Evolutionary conservation across 202 grass and related monocot species (phyloP), one percentile per base, ranked within the genome.

Genomic region (Setaria viridis): DNA sequence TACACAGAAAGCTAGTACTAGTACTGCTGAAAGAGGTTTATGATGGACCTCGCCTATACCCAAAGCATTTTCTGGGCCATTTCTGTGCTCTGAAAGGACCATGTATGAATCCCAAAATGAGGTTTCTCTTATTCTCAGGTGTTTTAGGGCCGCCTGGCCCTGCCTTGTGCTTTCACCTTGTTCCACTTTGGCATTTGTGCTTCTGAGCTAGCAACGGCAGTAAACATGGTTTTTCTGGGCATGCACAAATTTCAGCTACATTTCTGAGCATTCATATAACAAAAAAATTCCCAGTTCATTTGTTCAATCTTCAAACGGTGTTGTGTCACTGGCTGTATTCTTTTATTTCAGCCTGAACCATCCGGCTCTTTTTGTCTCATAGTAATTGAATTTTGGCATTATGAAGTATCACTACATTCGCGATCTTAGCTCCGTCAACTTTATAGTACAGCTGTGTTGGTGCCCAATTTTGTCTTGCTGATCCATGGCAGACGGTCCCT

Each of bases 81-180:
- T 70, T 53, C 67, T n/a, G 68, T 56, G 80, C 11, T 62, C 65
- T 79, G 67, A 83, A 83, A 66, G 46, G 75, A 53, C 62, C 51
- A 60, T 74, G 17, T 20, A n/a, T 9, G 20, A 56, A 7, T 20
- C 2, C 20, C 4, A 67, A 30, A 50, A 33, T 17, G 4, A 67
- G 16, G 43, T 19, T 48, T 59, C 68, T 8, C n/a, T 68, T 42
- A 5, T 62, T 65, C 34, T 82, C 25, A 7, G 25, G 75, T 74
- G 59, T 54, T 74, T 66, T 12, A 11, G 67, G 14, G 46, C 39
- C 17, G 34, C 15, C 13, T 62, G 41, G 14, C 32, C 43, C 81
- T 59, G 30, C 11, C 46, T 46, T 80, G 39, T 41, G 39, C 39
- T 64, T 59, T 43, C 48, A 56, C 74, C 49, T 11, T 51, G 32